Evolutionary conservation across 192 early-diverging fungal species (phyloP), one percentile per base, ranked within the genome.

Genomic region (Radiomyces spectabilis): DNA sequence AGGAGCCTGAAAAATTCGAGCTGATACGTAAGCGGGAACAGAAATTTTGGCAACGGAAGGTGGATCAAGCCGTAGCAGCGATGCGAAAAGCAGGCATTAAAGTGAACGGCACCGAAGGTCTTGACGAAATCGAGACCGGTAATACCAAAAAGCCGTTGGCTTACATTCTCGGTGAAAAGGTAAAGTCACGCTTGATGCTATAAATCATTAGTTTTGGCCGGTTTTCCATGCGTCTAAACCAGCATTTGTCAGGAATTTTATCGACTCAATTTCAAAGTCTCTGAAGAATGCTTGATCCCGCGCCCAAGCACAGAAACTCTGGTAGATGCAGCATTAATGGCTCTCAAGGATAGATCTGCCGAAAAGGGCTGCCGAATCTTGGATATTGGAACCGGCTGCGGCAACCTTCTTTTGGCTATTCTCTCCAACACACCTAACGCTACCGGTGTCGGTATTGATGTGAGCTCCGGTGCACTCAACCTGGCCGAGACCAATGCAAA

Each of bases 351-450:
- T 86, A 16, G 82, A 88, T 47, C 77, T 72, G 0, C 68, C 88
- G 22, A 84, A 85, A 0, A 13, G 70, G 6, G 66, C 83, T 2
- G 66, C 77, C 53, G 62, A 6, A 53, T 87, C 12, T 31, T 90
- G 49, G 88, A 90, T 60, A 62, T 90, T 4, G 88, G 88, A 1
- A 90, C 88, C 2, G 88, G 88, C 1, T 79, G 75, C 45, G 88
- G 88, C 0, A 87, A 85, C 58, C 55, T 90, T 13, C 46, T 90
- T 1, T 12, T 90, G 5, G 77, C 88, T 0, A 51, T 75, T 5
- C 69, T 90, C 1, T 48, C 73, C 16, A 48, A 57, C 0, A 42
- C 41, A 4, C 32, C 58, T 1, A 6, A 13, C 10, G 46, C 75
- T 0, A 22, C 18, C 0, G 88, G 88, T 4, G 51, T 84, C 2